phyloP scores from a whole-genome alignment of 2,329 filamentous ascomycete genomes.

The Sporothrix phasma region DNA sequence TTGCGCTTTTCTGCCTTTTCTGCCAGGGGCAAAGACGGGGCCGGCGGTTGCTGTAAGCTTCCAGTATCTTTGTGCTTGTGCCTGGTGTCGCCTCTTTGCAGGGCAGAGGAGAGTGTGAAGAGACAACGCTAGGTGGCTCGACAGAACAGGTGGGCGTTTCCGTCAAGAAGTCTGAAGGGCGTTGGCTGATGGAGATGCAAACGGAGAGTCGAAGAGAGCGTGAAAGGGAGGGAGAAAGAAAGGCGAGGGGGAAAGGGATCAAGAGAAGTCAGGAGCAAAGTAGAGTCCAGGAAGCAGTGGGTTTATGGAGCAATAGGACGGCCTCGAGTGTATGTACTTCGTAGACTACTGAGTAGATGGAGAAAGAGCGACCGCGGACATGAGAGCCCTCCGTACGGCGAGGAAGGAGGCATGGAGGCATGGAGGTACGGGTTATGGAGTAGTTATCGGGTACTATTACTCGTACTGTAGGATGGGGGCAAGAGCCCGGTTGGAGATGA shows the following conservation, averaged over 20 bases:
- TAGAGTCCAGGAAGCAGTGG: conserved; percentile 1
- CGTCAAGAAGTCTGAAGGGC: no score
- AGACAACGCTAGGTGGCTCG: not conserved
- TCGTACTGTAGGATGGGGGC: not conserved
- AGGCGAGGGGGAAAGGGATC: not conserved
- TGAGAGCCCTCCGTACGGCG: not conserved
- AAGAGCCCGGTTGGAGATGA: not conserved
- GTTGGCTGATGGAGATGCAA: not conserved
- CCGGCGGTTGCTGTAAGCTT: not conserved
- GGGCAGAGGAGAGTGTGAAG: not conserved
- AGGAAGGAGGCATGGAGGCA: not conserved
- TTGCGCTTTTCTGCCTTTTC: not conserved
- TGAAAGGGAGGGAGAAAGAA: not conserved
- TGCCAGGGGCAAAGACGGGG: not conserved
- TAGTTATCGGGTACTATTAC: not conserved
- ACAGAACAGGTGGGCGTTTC: not conserved
- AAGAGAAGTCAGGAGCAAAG: not conserved
- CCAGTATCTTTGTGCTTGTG: not conserved
- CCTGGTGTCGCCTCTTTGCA: not conserved
- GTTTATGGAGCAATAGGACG: not conserved
- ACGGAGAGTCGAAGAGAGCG: not conserved
- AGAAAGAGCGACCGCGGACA: conserved; percentile 8
- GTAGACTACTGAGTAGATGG: no score
- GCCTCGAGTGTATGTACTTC: not conserved
- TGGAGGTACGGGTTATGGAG: not conserved